Percentiles rank a stretch among this genome's conserved stretches.
phyloP scores from a whole-genome alignment of 164 flowering plant species.

The Warburgia ugandensis region DNA sequence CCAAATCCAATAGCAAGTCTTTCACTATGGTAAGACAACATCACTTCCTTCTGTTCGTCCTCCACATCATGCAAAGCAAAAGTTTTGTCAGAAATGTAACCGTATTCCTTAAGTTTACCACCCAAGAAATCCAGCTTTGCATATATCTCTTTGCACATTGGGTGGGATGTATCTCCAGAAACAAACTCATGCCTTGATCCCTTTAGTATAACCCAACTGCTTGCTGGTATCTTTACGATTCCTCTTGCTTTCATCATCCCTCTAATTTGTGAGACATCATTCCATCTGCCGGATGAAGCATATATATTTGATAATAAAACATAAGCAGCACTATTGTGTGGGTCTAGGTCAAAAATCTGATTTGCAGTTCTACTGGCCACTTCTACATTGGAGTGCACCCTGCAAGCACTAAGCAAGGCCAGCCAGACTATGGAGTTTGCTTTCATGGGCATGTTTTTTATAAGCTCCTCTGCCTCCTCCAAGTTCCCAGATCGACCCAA shows the following conservation, averaged over 20 bases:
- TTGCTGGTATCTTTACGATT: conserved; percentile 13
- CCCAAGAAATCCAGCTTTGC: conserved; percentile 9
- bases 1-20: conserved; percentile 14
- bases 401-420: conserved; percentile 15
- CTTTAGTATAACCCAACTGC: conserved; percentile 15
- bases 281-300: conserved; percentile 16
- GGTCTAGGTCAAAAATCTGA: conserved; percentile 8
- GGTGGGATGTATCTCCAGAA: conserved; percentile 13
- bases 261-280: conserved; percentile 11
- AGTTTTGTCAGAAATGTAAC: conserved; percentile 12
- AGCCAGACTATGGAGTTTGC: conserved; percentile 11
- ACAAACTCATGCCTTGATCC: conserved; percentile 6
- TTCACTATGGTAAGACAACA: conserved; percentile 9
- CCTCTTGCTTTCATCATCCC: conserved; percentile 13
- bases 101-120: conserved; percentile 7
- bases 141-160: conserved; percentile 13
- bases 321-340: conserved; percentile 12
- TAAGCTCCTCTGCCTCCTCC: conserved; percentile 16
- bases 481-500: conserved; percentile 14
- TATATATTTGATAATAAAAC: conserved; percentile 14
- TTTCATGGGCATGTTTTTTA: conserved; percentile 8
- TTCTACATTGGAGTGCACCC: conserved; percentile 10
- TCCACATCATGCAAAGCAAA: conserved; percentile 16
- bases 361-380: conserved; percentile 10
- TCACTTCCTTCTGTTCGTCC: conserved; percentile 14